phyloP scores from a whole-genome alignment of 352 stramenopile species.

The Phytophthora lateralis region DNA sequence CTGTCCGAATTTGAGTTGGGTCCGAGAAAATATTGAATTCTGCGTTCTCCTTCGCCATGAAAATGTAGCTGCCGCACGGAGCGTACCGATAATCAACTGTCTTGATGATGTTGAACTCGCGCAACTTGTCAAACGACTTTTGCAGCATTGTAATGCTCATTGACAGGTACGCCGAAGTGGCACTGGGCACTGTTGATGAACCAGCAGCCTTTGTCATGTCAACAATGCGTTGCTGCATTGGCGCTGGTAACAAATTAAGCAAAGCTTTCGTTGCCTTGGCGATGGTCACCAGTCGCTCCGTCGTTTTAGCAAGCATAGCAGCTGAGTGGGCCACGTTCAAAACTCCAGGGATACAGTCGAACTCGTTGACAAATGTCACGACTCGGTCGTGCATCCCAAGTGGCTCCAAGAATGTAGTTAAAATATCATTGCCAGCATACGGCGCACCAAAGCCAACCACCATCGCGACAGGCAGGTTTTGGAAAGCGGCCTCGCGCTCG shows the following conservation, averaged over 20 bases:
- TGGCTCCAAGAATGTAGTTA: conserved; percentile 51
- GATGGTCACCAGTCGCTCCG: conserved; percentile 74
- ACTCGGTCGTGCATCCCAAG: conserved; percentile 53
- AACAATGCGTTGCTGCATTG: conserved; percentile 67
- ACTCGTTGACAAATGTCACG: conserved; percentile 85
- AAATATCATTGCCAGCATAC: conserved; percentile 61
- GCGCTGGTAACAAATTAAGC: conserved; percentile 64
- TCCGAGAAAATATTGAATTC: conserved; percentile 59
- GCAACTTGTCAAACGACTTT: conserved; percentile 79
- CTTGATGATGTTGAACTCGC: conserved; percentile 75
- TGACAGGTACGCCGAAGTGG: conserved; percentile 71
- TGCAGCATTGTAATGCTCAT: conserved; percentile 83
- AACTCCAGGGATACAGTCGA: conserved; percentile 82
- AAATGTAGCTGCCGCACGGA: conserved; percentile 79
- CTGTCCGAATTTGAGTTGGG: conserved; percentile 44
- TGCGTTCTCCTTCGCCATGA: conserved; percentile 62
- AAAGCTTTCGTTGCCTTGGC: conserved; percentile 76
- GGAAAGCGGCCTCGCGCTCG: conserved; percentile 22
- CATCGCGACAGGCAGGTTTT: conserved; percentile 46
- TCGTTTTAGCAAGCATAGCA: conserved; percentile 78
- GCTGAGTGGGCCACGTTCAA: conserved; percentile 81
- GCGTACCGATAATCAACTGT: conserved; percentile 67
- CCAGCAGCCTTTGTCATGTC: conserved; percentile 28
- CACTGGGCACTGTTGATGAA: conserved; percentile 33
- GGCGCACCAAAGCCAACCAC: conserved; percentile 75